Base-by-base conservation (phyloP, 305 asterid species). In the Nicotiana rustica region DNA sequence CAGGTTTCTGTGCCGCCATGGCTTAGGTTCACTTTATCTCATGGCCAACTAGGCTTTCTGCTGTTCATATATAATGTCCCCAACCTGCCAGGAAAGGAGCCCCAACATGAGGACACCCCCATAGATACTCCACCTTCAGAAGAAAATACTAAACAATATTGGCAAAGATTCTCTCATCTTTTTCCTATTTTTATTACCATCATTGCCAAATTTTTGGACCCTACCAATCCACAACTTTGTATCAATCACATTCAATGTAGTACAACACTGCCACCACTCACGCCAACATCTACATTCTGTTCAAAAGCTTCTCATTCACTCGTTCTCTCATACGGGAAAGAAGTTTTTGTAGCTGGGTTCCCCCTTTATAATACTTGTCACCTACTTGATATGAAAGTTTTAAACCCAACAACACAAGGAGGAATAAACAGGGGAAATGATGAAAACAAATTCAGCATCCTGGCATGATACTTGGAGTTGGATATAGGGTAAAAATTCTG, bases 81-180 rank as follows among this genome's bases (percentile, higher is more conserved):
- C 84, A 55, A 69, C 61, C 18, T 49, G 79, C 35, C 79, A 65
- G 67, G 80, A 81, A 35, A 55, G 57, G 19, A 81, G 44, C 79
- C 84, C 75, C 81, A 82, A 70, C 75, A 29, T 21, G 81, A 82
- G 61, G 57, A 82, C 55, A 60, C 6, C 75, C 55, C 60, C 49
- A 49, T 36, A 70, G 73, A 82, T 81, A 19, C 80, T 81, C 44
- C 67, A 57, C 77, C 60, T 21, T 81, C 57, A 41, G 29, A 81
- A 69, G 33, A 55, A 81, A 68, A 69, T 56, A 67, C 60, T 31
- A 25, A 35, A 55, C 31, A 57, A 69, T 25, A 36, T 13, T 4
- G 78, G 67, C 19, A 76, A 81, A 57, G 52, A 36, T 56, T 13
- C 47, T 81, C 12, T 52, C 68, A 38, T 81, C 66, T 64, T 33